Evolutionary conservation across 2,329 filamentous ascomycete genomes (phyloP), one percentile per base, ranked within the genome.

Genomic region (Aureobasidium namibiae): DNA sequence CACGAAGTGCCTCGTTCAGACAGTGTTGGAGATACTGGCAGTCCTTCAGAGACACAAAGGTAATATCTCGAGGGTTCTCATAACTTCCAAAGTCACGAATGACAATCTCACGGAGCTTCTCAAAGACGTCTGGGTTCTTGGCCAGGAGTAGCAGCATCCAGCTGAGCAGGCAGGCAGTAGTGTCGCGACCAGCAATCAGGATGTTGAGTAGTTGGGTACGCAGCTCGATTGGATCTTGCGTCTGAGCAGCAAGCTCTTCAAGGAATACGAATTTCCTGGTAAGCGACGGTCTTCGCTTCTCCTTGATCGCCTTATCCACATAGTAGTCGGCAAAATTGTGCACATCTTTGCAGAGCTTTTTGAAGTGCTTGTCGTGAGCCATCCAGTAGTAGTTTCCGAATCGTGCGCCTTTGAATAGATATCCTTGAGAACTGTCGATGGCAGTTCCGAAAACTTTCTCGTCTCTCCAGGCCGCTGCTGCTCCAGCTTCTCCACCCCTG

Each of bases 1-100:
- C 67, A 11, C 81, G 79, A 5, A 84, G 75, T 2, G 79, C 74
- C 57, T 69, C 90, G 73, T 88, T 87, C 67, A 94, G 78, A 59
- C 88, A 78, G 67, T 86, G 78, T 71, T 85, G 68, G 0, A 73
- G 65, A 52, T 68, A 69, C 3, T 64, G 61, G 42, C 65, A 68
- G 26, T 42, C 53, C 49, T 70, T 68, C 16, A 71, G 60, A 41
- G 64, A 62, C 2, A 63, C 48, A 42, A 68, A 70, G 4, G 56
- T 63, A 53, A 68, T 63, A 21, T 59, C 46, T 24, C 48, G 34
- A 16, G 1, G 84, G 82, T 71, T 73, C 53, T 71, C 74, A 36
- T 66, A 64, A 18, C 33, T 46, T 9, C 58, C 60, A 60, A 70
- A 67, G 39, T 63, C 60, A 2, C 29, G 31, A 1, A 68, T 61